These are phyloP conservation scores for Jacaranda copaia DNA, from an alignment of 257 asterid genomes.

Conservation along the genomic window DNA sequence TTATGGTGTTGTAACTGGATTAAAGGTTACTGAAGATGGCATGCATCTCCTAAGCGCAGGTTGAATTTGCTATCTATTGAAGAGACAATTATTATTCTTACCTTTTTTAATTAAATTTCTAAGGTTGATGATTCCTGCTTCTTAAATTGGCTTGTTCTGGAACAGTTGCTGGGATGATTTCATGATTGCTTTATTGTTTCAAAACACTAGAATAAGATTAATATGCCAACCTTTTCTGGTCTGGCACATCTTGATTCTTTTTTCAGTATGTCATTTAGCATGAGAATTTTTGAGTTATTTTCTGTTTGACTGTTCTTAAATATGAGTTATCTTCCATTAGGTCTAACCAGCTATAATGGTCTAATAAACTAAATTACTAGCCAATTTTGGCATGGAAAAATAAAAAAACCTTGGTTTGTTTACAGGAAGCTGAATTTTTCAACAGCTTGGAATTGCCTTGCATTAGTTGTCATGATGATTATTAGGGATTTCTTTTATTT, in stretches of 20 bases:
- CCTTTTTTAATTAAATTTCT: not conserved
- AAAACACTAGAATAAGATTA: constrained; percentile 19
- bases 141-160: constrained; percentile 12
- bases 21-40: constrained; percentile 89
- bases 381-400: constrained; percentile 19
- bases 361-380: not conserved
- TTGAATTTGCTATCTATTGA: constrained; percentile 41
- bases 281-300: constrained; percentile 18
- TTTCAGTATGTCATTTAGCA: constrained; percentile 2
- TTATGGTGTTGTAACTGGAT: constrained; percentile 91
- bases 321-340: not conserved
- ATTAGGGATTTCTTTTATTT: constrained; percentile 11
- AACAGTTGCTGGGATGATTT: constrained; percentile 10
- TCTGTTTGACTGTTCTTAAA: constrained; percentile 8
- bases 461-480: constrained; percentile 10
- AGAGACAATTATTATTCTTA: not conserved
- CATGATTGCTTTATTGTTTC: not conserved
- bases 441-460: not conserved
- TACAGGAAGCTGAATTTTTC: not conserved
- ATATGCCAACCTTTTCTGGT: constrained; percentile 8
- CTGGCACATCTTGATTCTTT: not conserved
- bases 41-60: constrained; percentile 99
- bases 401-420: not conserved
- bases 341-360: not conserved
- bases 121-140: constrained; percentile 11